A percentile compares a stretch with the other conserved stretches of the same genome.
Conservation (phyloP, 768 basidiomycete species). For the Amanita exitialis region DNA sequence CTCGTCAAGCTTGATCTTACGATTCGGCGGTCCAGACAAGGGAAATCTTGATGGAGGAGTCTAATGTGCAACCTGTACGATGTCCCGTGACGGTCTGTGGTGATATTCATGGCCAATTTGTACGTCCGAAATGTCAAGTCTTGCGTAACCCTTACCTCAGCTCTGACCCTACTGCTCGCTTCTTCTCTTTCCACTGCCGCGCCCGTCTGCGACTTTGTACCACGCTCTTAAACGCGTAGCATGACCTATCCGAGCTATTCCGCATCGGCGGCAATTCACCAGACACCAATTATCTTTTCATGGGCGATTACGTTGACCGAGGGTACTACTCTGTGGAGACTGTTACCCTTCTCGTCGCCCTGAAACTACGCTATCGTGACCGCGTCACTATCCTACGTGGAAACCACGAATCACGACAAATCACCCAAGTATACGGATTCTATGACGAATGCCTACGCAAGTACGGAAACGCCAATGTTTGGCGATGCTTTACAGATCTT, state of each 20-base stretch:
- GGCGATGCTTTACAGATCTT: constrained; percentile 98
- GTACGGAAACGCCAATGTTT: constrained; percentile 99
- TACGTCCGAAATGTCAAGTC: constrained; percentile 38
- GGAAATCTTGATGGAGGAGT: constrained; percentile 98
- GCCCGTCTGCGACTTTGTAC: constrained; percentile 4
- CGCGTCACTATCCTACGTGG: constrained; percentile 96
- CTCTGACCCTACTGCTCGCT: constrained; percentile 3
- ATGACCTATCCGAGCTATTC: constrained; percentile 98
- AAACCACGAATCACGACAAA: constrained; percentile 98
- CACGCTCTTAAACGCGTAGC: constrained; percentile 37
- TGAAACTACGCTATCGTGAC: constrained; percentile 97
- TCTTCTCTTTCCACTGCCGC: constrained; percentile 2
- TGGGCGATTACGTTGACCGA: constrained; percentile 99
- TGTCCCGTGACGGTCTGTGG: constrained; percentile 99
- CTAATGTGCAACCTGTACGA: constrained; percentile 95
- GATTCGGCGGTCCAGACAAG: constrained; percentile 54
- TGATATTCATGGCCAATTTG: constrained; percentile 99
- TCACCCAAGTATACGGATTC: constrained; percentile 99
- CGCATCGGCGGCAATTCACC: constrained; percentile 98
- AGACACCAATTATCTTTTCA: constrained; percentile 99
- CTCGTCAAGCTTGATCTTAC: constrained; percentile 13
- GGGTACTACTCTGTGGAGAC: constrained; percentile 99
- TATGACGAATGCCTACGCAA: constrained; percentile 99
- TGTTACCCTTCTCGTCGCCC: constrained; percentile 90
- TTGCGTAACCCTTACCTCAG: not conserved